Evolutionary conservation across 768 basidiomycete genomes (phyloP), one percentile per base, ranked within the genome.

Genomic region (Pisolithus tinctorius): DNA sequence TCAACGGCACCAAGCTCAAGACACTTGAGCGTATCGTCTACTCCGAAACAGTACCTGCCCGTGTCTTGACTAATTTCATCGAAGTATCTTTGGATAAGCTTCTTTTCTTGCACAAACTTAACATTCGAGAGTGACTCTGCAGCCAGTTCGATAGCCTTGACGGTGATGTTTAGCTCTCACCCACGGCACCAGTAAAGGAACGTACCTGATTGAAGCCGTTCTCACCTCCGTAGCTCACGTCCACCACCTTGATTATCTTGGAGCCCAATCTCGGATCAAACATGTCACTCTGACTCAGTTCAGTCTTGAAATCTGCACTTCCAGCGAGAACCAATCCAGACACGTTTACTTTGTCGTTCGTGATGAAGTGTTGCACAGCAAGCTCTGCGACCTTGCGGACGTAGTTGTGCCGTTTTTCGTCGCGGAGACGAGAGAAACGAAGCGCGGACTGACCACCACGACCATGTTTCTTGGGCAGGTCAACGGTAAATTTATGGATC

Each of bases 391-490:
- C 96, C 71, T 99, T 99, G 62, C 96, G 88, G 47, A 99, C 95
- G 69, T 99, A 99, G 73, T 98, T 99, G 84, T 98, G 94, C 44
- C 96, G 85, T 70, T 96, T 96, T 75, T 99, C 96, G 69, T 97
- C 96, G 64, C 96, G 88, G 46, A 99, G 82, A 77, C 96, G 95
- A 38, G 95, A 91, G 83, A 99, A 99, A 88, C 96, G 96, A 41
- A 98, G 81, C 25, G 96, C 96, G 50, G 96, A 98, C 71, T 99
- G 96, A 70, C 96, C 96, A 82, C 96, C 96, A 78, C 96, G 93
- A 56, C 95, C 95, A 69, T 98, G 96, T 77, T 99, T 99, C 78
- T 99, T 99, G 40, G 96, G 96, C 9, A 98, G 80, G 71, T 98
- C 96, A 66, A 99, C 96, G 17, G 92, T 92, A 75, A 98, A 97